Base-by-base conservation (phyloP, 169 alveolate species). In the Plasmodium blacklocki region DNA sequence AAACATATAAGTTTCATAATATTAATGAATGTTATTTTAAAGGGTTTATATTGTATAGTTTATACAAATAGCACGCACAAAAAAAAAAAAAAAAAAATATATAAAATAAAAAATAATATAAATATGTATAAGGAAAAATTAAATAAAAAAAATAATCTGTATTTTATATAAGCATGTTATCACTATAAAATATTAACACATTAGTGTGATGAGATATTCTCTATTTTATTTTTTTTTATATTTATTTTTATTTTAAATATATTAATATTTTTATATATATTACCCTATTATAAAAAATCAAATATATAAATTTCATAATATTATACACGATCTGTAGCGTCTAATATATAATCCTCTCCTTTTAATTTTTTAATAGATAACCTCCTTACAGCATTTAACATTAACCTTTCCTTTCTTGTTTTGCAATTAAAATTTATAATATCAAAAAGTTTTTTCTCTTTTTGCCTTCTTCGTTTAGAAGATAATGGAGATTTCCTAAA, bases 381-480 rank as follows among this genome's bases (percentile, higher is more conserved):
- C 18, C 92, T 87, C 23, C 91, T 86, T 23, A 92, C 95, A 26
- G 88, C 89, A 49, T 73, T 92, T 70, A 92, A 90, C 66, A 94
- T 70, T n/a, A 92, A 73, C 1, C 96, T 88, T 56, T 94, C 96
- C 26, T 92, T 71, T 63, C 94, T 90, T 26, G 88, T 94, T 66
- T 92, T 92, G 49, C 95, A 94, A n/a, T 94, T 74, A 62, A 88
- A 90, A 49, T 73, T 89, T 23, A 94, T 93, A 56, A 89, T 91
- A 26, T 92, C 89, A 50, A 94, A 94, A n/a, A 88, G 91, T 19
- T 88, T 93, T 60, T 93, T 73, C 66, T 92, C 94, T 32, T 94
- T 88, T 66, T 72, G 92, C 43, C 95, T 78, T 47, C 96, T 88
- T 63, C 96, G 54, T 71, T 88, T 76, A 9, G 96, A 94, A 8